Percentiles rank a stretch among this genome's conserved stretches.
phyloP scores from a whole-genome alignment of 345 rosid genomes.

The Citrus inodora region DNA sequence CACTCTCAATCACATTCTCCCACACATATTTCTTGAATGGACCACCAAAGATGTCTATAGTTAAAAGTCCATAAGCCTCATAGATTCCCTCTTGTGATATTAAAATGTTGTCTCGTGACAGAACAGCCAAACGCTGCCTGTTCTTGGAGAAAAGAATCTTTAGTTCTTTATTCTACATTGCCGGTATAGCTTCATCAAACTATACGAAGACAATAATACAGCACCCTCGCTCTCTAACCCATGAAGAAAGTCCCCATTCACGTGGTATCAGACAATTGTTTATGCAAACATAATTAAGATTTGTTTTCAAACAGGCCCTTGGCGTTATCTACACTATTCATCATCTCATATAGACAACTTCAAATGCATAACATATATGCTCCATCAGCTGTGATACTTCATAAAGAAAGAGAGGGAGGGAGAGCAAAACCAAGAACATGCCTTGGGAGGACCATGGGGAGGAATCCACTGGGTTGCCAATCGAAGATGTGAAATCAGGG shows the following conservation, averaged over 20 bases:
- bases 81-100: constrained; percentile 24
- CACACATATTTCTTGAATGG: not conserved
- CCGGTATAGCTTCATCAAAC: constrained; percentile 17
- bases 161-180: constrained; percentile 9
- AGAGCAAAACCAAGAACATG: constrained; percentile 15
- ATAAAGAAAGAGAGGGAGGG: not conserved
- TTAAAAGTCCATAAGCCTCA: not conserved
- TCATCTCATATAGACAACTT: not conserved
- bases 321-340: not conserved
- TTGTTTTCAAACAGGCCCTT: not conserved
- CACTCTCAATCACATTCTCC: constrained; percentile 5
- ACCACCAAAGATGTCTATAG: constrained; percentile 7
- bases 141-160: constrained; percentile 31
- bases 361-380: not conserved
- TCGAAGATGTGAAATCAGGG: constrained; percentile 62
- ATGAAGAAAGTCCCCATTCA: constrained; percentile 23
- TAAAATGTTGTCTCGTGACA: constrained; percentile 43
- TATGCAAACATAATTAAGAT: not conserved
- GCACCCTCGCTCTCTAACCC: constrained; percentile 10
- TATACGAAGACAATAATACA: not conserved
- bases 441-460: constrained; percentile 75
- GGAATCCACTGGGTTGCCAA: constrained; percentile 52
- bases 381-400: not conserved
- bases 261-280: constrained; percentile 16
- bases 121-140: constrained; percentile 41